Percentiles rank a stretch among this genome's conserved stretches.
phyloP scores from a whole-genome alignment of 768 basidiomycete genomes.

The Rossbeevera mucosa region DNA sequence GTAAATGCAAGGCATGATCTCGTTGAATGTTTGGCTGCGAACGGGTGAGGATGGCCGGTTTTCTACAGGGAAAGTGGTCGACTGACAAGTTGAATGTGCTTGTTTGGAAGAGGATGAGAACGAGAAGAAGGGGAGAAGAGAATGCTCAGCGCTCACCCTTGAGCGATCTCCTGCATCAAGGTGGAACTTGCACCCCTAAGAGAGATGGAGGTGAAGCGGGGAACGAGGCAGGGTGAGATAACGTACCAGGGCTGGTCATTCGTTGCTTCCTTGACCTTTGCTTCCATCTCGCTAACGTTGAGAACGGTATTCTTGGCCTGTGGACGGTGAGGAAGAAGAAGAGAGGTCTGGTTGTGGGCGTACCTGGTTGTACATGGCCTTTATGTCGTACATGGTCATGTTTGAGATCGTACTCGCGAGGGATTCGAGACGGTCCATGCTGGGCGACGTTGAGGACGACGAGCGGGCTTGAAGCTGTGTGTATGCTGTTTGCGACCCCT shows the following conservation, averaged over 20 bases:
- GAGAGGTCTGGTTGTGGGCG: constrained; percentile 1
- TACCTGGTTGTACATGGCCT: constrained; percentile 91
- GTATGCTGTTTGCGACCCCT: constrained; percentile 23
- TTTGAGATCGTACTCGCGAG: constrained; percentile 73
- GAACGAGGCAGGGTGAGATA: neutral
- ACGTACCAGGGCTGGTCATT: constrained; percentile 96
- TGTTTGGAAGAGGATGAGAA: constrained; percentile 12
- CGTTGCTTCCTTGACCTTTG: constrained; percentile 93
- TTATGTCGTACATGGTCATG: constrained; percentile 89
- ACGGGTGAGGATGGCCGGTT: constrained; percentile 5
- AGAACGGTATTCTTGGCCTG: constrained; percentile 96
- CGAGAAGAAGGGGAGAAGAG: neutral
- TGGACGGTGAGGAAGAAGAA: constrained; percentile 2
- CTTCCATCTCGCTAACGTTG: constrained; percentile 96
- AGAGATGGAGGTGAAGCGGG: constrained; percentile 2
- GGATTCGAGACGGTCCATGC: constrained; percentile 77
- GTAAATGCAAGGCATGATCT: constrained; percentile 98
- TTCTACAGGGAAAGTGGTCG: neutral
- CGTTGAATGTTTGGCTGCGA: constrained; percentile 91
- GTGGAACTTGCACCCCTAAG: constrained; percentile 95
- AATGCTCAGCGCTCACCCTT: constrained; percentile 72
- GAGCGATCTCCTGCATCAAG: constrained; percentile 97
- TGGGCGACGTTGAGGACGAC: constrained; percentile 18
- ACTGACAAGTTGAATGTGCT: constrained; percentile 98
- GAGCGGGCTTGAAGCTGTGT: neutral